These are phyloP conservation scores for Penicillium bovifimosum DNA, from an alignment of 495 filamentous ascomycete genomes.

Conservation along the genomic window DNA sequence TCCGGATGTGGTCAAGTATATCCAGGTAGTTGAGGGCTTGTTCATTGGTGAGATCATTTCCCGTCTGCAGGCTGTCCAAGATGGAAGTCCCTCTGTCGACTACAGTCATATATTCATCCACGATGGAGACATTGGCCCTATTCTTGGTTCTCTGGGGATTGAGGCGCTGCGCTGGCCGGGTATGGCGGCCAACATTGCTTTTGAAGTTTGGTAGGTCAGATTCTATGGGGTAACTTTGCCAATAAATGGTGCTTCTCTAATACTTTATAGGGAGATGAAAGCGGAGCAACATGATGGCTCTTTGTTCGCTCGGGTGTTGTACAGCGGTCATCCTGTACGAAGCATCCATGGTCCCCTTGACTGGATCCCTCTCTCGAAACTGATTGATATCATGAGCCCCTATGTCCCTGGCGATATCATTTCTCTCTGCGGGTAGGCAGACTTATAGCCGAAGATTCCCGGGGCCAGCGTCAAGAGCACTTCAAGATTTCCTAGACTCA, in stretches of 20 bases:
- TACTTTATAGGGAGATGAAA: conserved; percentile 7
- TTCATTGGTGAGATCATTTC: conserved; percentile 39
- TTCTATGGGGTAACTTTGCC: conserved; percentile 8
- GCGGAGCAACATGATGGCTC: neutral
- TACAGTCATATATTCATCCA: conserved; percentile 33
- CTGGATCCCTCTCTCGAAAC: conserved; percentile 28
- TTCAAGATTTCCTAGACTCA: too few relatives aligned
- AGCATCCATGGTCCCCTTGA: conserved; percentile 31
- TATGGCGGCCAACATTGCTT: conserved; percentile 29
- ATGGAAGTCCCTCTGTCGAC: conserved; percentile 17
- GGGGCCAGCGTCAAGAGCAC: too few relatives aligned
- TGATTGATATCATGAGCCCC: conserved; percentile 21
- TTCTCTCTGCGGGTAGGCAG: neutral
- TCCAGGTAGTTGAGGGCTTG: conserved; percentile 36
- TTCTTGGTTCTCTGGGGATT: conserved; percentile 26
- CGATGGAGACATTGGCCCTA: conserved; percentile 29
- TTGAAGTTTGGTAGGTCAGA: conserved; percentile 43
- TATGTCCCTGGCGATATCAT: conserved; percentile 32
- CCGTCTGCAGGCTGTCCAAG: conserved; percentile 27
- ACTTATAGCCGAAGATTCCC: neutral
- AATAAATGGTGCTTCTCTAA: neutral
- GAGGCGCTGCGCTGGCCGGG: conserved; percentile 27
- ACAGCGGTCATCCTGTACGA: conserved; percentile 33
- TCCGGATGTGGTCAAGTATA: conserved; percentile 32
- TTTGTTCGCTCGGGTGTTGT: conserved; percentile 35